Evolutionary conservation across 345 rosid species (phyloP).

Genomic region (Rubroshorea leprosula): DNA sequence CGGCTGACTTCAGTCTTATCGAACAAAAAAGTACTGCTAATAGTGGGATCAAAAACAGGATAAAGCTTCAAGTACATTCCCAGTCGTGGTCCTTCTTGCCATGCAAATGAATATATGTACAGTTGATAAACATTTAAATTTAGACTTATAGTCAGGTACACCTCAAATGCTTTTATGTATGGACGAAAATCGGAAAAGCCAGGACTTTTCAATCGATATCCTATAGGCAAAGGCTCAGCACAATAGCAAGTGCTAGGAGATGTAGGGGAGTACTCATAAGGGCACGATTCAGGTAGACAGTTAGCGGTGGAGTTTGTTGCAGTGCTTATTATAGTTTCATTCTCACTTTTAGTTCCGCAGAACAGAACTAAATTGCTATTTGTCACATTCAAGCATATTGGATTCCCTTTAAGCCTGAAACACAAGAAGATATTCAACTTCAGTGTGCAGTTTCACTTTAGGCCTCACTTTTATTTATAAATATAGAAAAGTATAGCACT

Average conservation of each 20-base stretch:
- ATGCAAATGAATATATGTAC: conserved; percentile 33
- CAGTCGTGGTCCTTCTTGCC: conserved; percentile 82
- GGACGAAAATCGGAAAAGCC: conserved; percentile 60
- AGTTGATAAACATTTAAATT: conserved; percentile 46
- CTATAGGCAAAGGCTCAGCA: conserved; percentile 70
- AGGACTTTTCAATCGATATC: conserved; percentile 91
- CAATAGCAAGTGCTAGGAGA: conserved; percentile 57
- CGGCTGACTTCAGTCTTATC: conserved; percentile 60
- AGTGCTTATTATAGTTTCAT: conserved; percentile 13
- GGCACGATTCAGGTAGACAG: conserved; percentile 57
- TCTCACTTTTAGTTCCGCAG: conserved; percentile 39
- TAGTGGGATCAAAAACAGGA: conserved; percentile 38
- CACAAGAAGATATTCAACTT: neutral
- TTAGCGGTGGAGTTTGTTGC: conserved; percentile 20
- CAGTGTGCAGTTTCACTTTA: neutral
- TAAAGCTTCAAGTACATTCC: conserved; percentile 65
- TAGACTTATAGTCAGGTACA: conserved; percentile 55
- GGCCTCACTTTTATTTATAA: no score
- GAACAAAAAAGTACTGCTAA: conserved; percentile 36
- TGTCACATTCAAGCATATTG: conserved; percentile 40
- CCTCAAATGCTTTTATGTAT: conserved; percentile 38
- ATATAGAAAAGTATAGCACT: no score
- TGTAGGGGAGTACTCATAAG: conserved; percentile 46
- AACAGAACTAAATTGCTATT: conserved; percentile 29
- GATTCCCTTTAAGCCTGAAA: no score